Evolutionary conservation across 176 grass and related monocot species (phyloP), one percentile per base, ranked within the genome.

Genomic region (Zoysia japonica): DNA sequence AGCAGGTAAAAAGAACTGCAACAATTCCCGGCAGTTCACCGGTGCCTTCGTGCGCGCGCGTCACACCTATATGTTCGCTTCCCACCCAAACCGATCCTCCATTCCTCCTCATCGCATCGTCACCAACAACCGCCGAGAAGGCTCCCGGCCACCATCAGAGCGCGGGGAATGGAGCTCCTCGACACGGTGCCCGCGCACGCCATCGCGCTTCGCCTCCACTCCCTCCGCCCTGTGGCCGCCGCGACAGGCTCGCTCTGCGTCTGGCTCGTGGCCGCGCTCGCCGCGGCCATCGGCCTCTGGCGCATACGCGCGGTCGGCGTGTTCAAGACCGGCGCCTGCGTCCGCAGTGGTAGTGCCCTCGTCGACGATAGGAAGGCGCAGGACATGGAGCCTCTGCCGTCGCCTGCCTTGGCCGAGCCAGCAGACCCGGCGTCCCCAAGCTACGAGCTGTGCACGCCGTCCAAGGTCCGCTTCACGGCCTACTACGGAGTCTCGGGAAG

Each of bases 271-370:
- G 82, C 81, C 5, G 82, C 88, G 0, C 55, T 86, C 80, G 83
- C 86, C 53, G 92, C 88, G 3, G 92, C 76, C 45, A 52, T 86
- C 43, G 86, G 88, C 83, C 49, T 94, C 50, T 94, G 92, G 92
- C 70, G 85, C 71, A 72, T 94, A 63, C 72, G 86, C 55, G 56
- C 83, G 9, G 81, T 56, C 68, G 80, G 70, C 28, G 82, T 60
- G 36, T 69, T 80, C 75, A 65, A 64, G 68, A 3, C 36, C 38
- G 14, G 1, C 8, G 7, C 71, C 41, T 49, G 15, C 6, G 57
- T 19, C 11, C 65, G 59, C 12, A 49, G 49, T 19, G 52, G 12
- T 13, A 73, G 50, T 11, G 35, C 79, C 10, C 19, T 65, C n/a
- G 11, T 49, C 6, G 64, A n/a, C 3, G 28, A 56, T 4, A 35